A percentile compares a stretch with the other conserved stretches of the same genome.
phyloP scores from a whole-genome alignment of 2,329 filamentous ascomycete genomes.

The Sporothrix luriei region DNA sequence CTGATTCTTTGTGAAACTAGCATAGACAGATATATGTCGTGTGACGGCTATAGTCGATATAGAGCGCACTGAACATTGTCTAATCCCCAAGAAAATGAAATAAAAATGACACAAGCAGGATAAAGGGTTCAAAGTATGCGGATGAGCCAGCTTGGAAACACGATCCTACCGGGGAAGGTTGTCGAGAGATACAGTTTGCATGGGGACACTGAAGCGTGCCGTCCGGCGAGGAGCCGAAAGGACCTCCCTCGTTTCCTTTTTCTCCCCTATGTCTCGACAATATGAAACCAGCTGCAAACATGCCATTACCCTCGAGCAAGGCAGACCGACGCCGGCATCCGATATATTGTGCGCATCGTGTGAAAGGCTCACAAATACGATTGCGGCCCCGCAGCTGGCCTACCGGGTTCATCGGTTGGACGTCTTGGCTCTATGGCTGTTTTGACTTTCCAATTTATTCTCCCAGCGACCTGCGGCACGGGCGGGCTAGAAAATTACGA shows the following conservation, averaged over 20 bases:
- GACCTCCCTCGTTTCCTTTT: background rate
- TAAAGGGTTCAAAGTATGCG: background rate
- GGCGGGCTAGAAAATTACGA: background rate
- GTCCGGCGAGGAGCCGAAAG: slow-evolving; percentile 16
- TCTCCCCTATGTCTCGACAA: background rate
- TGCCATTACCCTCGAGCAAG: background rate
- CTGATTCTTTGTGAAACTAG: background rate
- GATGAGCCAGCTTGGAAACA: background rate
- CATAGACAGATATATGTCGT: background rate
- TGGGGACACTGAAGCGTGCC: background rate
- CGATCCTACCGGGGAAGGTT: background rate
- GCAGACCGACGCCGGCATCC: background rate
- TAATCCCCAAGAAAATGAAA: background rate
- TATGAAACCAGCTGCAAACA: background rate
- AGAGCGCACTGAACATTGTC: background rate
- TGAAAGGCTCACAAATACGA: background rate
- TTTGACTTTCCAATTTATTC: background rate
- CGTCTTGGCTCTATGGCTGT: slow-evolving; percentile 24
- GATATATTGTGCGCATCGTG: slow-evolving; percentile 6
- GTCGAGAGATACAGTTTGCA: background rate
- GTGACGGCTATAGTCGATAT: no score
- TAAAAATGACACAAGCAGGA: background rate
- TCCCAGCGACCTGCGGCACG: background rate
- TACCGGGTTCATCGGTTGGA: slow-evolving; percentile 22
- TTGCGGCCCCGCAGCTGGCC: slow-evolving; percentile 17